Conservation (phyloP, 805 yeast species). For the Ogataea wickerhamii region DNA sequence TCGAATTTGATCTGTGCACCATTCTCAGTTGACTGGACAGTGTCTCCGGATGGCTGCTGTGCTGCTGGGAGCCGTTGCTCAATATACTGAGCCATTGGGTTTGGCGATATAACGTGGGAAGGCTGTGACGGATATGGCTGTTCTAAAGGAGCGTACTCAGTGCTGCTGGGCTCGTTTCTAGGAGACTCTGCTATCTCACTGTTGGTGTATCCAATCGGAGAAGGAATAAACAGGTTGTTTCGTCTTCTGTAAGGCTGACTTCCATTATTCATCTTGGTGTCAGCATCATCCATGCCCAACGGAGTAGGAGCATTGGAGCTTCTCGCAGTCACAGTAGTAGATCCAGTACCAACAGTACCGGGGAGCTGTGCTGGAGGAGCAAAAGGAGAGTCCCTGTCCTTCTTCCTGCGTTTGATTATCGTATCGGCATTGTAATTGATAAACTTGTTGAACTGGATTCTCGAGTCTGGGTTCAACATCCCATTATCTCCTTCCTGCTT, state of each 20-base stretch:
- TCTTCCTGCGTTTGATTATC: slow-evolving; percentile 9
- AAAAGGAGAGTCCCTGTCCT: not conserved
- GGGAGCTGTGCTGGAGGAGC: not conserved
- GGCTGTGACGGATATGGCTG: slow-evolving; percentile 1
- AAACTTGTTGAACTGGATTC: slow-evolving; percentile 28
- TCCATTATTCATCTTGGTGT: not conserved
- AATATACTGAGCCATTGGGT: not conserved
- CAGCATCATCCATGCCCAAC: not conserved
- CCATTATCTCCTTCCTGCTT: slow-evolving; percentile 28
- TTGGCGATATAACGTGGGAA: not conserved
- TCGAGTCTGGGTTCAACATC: slow-evolving; percentile 25
- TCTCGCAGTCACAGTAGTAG: slow-evolving; percentile 3
- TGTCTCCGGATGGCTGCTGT: not conserved
- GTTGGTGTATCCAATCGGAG: slow-evolving; percentile 31
- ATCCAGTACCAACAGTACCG: not conserved
- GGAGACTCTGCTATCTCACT: slow-evolving; percentile 17
- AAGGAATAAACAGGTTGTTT: slow-evolving; percentile 23
- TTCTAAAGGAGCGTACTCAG: slow-evolving; percentile 1
- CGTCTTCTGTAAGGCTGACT: slow-evolving; percentile 4
- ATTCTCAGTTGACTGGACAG: not conserved
- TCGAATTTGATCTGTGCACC: not conserved
- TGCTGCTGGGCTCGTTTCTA: slow-evolving; percentile 5
- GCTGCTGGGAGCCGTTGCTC: not conserved
- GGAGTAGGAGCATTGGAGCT: slow-evolving; percentile 2
- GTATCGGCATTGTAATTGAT: slow-evolving; percentile 25